phyloP scores from a whole-genome alignment of 2,329 filamentous ascomycete species.

The Aureobasidium sp. region DNA sequence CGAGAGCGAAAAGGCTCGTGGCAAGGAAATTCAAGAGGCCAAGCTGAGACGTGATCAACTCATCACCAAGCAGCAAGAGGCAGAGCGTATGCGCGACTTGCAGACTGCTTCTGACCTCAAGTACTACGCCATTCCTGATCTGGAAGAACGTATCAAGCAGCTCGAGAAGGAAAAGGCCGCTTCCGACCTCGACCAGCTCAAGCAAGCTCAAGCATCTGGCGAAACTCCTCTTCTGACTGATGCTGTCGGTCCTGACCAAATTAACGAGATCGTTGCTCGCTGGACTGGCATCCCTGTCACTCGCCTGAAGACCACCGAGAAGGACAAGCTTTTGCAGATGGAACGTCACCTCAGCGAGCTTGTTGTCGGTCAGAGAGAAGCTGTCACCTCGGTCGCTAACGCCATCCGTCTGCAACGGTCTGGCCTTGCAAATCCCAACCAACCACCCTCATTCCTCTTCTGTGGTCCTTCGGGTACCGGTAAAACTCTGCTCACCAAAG shows the following conservation, averaged over 20 bases:
- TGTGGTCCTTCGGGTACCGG: constrained; percentile 97
- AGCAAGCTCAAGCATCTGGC: constrained; percentile 49
- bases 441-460: constrained; percentile 96
- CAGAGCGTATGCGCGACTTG: constrained; percentile 79
- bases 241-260: constrained; percentile 91
- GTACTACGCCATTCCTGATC: constrained; percentile 95
- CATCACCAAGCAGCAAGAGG: constrained; percentile 86
- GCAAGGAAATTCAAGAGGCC: constrained; percentile 85
- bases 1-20: constrained; percentile 82
- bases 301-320: constrained; percentile 86
- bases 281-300: constrained; percentile 99
- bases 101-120: constrained; percentile 85
- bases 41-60: constrained; percentile 92
- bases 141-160: constrained; percentile 68
- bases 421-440: constrained; percentile 89
- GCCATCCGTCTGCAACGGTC: constrained; percentile 93
- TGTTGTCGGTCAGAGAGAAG: constrained; percentile 91
- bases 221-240: constrained; percentile 72
- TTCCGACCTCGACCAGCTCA: constrained; percentile 68
- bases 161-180: constrained; percentile 73
- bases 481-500: constrained; percentile 95
- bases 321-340: constrained; percentile 98
- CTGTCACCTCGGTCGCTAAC: constrained; percentile 86
- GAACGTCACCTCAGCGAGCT: constrained; percentile 75
- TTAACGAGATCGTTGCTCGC: constrained; percentile 94